These are phyloP conservation scores for Phaseolus lunatus DNA, from an alignment of 306 rosid species.

Conservation along the genomic window DNA sequence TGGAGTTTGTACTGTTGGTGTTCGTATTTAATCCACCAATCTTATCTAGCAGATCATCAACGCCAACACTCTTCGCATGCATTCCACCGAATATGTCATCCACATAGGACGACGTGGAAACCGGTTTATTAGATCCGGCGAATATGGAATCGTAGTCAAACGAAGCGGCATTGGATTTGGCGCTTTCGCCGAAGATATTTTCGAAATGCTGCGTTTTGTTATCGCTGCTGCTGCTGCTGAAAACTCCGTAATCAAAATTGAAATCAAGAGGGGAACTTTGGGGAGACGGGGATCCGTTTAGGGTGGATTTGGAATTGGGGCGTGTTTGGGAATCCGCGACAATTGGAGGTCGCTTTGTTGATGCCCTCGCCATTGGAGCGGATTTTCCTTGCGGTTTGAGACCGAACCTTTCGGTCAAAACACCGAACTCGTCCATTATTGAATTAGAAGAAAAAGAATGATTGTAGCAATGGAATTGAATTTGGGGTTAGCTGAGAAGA, in stretches of 20 bases:
- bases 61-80: conserved; percentile 54
- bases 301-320: conserved; percentile 52
- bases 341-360: conserved; percentile 54
- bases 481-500: conserved; percentile 20
- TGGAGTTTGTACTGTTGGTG: conserved; percentile 33
- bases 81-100: conserved; percentile 79
- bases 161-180: conserved; percentile 43
- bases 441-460: background rate
- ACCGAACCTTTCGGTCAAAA: conserved; percentile 77
- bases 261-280: conserved; percentile 48
- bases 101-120: conserved; percentile 48
- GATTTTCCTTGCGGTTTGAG: conserved; percentile 88
- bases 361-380: conserved; percentile 77
- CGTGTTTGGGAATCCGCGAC: conserved; percentile 34
- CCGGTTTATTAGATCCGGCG: conserved; percentile 52
- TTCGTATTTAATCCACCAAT: conserved; percentile 53
- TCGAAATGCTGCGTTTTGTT: conserved; percentile 45
- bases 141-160: conserved; percentile 70
- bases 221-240: conserved; percentile 15
- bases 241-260: conserved; percentile 41
- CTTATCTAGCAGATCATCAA: conserved; percentile 64
- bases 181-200: conserved; percentile 56
- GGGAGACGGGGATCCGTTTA: conserved; percentile 53
- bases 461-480: background rate
- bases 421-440: conserved; percentile 92